Evolutionary conservation across 345 rosid genomes (phyloP), one percentile per base, ranked within the genome.

Genomic region (Linum trigynum): DNA sequence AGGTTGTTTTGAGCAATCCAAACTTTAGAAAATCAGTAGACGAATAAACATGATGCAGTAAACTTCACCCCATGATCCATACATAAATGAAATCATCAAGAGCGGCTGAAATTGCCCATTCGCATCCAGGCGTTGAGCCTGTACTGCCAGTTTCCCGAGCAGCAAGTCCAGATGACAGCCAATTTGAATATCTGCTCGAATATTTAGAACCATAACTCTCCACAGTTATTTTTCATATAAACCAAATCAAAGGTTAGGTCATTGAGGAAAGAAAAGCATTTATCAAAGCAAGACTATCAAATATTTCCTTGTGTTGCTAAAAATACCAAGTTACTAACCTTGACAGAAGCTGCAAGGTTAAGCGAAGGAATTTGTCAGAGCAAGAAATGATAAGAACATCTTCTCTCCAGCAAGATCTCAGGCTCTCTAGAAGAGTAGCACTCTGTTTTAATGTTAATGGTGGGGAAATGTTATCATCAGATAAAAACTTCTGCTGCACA

Each of bases 301-400:
- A 17, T 48, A 57, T 23, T 23, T 56, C 64, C 17, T 37, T 57
- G 59, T 60, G 62, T 63, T 40, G 12, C 57, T 65, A 50, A 64
- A 55, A 67, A 64, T 67, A 23, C 32, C 32, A 23, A 23, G 0
- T 23, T 23, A 23, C 80, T 63, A 62, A 91, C 99, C 99, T 88
- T 5, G 97, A 84, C 51, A 88, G 79, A 70, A 95, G 91, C 83
- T 95, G 99, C 79, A 91, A 80, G 70, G 97, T 82, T 75, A 95
- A 85, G 74, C 97, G 95, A 71, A 95, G 96, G 81, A 91, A 95
- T 75, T 88, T 95, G 82, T 95, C 99, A 59, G 96, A 85, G 80
- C 82, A 90, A 65, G 95, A 87, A 73, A 88, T 69, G 63, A 94
- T 78, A 42, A 94, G 89, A 77, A 94, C 88, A 80, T 94, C 97